Conservation (phyloP, 2,329 filamentous ascomycete species). For the Beauveria scarabaeidicola region DNA sequence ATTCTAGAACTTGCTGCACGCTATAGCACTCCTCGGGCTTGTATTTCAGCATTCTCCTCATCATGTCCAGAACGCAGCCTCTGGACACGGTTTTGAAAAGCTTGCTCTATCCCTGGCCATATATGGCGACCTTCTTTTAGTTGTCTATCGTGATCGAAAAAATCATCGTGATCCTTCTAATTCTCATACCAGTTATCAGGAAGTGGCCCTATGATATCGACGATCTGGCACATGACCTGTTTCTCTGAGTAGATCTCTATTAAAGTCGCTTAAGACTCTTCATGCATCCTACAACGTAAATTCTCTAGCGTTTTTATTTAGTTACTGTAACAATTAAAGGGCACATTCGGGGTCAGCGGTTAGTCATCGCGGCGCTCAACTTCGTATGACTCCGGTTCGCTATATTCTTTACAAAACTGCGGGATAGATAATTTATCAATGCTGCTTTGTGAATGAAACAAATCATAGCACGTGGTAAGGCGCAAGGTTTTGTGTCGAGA, state of each 20-base stretch:
- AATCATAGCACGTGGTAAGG: neutral
- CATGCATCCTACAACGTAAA: neutral
- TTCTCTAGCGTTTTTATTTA: neutral
- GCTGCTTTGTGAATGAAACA: neutral
- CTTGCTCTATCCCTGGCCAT: neutral
- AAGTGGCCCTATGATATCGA: conserved; percentile 11
- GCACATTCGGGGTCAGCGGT: neutral
- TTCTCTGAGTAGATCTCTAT: neutral
- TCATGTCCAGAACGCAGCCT: conserved; percentile 11
- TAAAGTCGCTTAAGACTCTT: neutral
- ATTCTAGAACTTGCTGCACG: conserved; percentile 7
- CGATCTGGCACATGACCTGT: neutral
- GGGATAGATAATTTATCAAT: neutral
- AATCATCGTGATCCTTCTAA: neutral
- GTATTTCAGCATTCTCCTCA: conserved; percentile 11
- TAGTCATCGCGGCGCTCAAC: neutral
- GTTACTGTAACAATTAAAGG: neutral
- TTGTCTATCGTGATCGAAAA: neutral
- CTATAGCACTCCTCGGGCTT: conserved; percentile 9
- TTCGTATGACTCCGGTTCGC: neutral
- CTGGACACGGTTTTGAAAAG: conserved; percentile 11
- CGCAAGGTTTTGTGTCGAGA: neutral
- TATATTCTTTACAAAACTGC: neutral
- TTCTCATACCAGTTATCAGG: conserved; percentile 6
- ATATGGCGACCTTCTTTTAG: neutral